phyloP scores from a whole-genome alignment of 768 basidiomycete genomes.

The Phlebiopsis flavidoalba region DNA sequence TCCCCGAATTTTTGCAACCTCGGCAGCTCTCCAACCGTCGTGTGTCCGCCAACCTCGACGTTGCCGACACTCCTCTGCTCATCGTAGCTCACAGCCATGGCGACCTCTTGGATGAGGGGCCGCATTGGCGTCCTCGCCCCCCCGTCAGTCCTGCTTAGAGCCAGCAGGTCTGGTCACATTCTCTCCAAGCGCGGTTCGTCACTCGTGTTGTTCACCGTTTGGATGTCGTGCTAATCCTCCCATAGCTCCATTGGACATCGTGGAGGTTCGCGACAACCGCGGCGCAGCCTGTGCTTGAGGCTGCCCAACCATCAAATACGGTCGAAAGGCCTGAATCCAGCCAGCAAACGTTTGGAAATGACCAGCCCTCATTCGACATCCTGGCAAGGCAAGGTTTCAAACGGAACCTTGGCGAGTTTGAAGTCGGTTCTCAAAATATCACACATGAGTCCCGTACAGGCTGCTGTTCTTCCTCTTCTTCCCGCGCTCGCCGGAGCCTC shows the following conservation, averaged over 20 bases:
- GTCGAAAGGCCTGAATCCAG: background rate
- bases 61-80: background rate
- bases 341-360: background rate
- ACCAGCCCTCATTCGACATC: slow-evolving; percentile 27
- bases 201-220: background rate
- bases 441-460: slow-evolving; percentile 80
- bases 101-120: slow-evolving; percentile 8
- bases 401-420: slow-evolving; percentile 46
- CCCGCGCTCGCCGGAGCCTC: slow-evolving; percentile 61
- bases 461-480: slow-evolving; percentile 69
- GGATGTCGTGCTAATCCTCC: background rate
- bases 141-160: slow-evolving; percentile 7
- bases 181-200: slow-evolving; percentile 2
- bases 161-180: slow-evolving; percentile 14
- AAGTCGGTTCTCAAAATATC: slow-evolving; percentile 62
- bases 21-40: background rate
- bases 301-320: background rate
- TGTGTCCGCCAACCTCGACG: background rate
- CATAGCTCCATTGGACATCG: background rate
- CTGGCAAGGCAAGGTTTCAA: slow-evolving; percentile 36
- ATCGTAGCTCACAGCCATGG: slow-evolving; percentile 6
- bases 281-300: background rate
- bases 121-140: slow-evolving; percentile 5
- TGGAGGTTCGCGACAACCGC: slow-evolving; percentile 2
- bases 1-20: background rate